Evolutionary conservation across 225 moss, liverwort and hornwort species (phyloP), one percentile per base, ranked within the genome.

Genomic region (Straminergon stramineum): DNA sequence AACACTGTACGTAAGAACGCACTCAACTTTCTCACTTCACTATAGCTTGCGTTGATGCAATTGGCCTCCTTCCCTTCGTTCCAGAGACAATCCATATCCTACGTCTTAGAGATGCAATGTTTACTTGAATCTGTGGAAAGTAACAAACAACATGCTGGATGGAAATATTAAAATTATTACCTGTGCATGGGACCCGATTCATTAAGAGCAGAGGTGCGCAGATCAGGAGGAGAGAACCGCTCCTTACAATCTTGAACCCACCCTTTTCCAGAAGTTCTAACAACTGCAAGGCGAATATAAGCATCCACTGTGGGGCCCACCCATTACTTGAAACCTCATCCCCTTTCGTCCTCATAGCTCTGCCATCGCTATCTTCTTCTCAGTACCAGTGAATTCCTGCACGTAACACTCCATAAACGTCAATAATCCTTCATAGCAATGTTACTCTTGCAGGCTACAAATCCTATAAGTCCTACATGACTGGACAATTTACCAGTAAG

Each of bases 221-320:
- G 89, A 89, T 92, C 93, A 77, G 86, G 82, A 76, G 92, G 92
- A 58, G 88, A 86, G 26, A 92, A 35, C 34, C 79, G 82, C 51
- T 67, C 87, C 87, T 79, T 87, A 30, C 55, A 75, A 75, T 83
- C n/a, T 31, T 89, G 89, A n/a, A 91, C 58, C 92, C 92, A 92
- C 48, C 79, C 73, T 43, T 73, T 63, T 75, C 91, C 92, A 43
- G 79, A 86, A 37, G 23, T 41, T 85, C 66, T 66, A 45, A 87
- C 90, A 55, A 91, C 74, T 66, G 91, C 74, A 87, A 85, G 76
- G 88, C 88, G 92, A 26, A 91, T 71, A 65, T 85, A 90, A 48
- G 87, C 87, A 84, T 86, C 92, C 89, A 92, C 27, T 57, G 45
- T 12, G 91, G 87, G 65, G 70, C 88, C 63, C 61, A 68, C 84